phyloP scores from a whole-genome alignment of 2,329 filamentous ascomycete genomes.

The Fulvia fulva region DNA sequence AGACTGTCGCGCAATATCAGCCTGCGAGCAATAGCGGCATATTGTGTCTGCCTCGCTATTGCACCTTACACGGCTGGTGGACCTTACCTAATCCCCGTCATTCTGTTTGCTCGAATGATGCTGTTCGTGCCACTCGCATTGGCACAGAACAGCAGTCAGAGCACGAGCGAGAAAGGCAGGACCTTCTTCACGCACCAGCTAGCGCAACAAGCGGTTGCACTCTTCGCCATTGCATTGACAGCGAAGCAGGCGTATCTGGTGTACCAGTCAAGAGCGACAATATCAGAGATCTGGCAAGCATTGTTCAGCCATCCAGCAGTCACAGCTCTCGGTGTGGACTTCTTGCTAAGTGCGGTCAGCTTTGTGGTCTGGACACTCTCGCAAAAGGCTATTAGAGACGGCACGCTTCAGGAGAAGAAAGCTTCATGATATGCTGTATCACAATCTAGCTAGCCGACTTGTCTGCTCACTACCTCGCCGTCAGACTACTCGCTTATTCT shows the following conservation, averaged over 20 bases:
- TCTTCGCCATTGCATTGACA: conserved; percentile 10
- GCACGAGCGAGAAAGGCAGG: background rate
- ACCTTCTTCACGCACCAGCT: conserved; percentile 7
- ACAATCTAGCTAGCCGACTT: background rate
- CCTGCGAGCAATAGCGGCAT: conserved; percentile 10
- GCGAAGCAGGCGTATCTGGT: conserved; percentile 4
- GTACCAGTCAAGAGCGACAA: background rate
- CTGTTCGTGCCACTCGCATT: conserved; percentile 23
- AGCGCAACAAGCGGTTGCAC: conserved; percentile 7
- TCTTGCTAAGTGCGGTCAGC: conserved; percentile 22
- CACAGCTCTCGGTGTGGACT: conserved; percentile 29
- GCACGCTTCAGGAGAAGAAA: background rate
- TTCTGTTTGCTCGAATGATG: conserved; percentile 23
- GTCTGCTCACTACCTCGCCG: background rate
- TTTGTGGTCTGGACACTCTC: conserved; percentile 15
- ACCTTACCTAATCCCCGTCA: conserved; percentile 19
- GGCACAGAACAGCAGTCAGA: background rate
- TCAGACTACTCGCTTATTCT: conserved; percentile 8
- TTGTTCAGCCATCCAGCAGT: conserved; percentile 32
- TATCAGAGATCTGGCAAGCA: conserved; percentile 7
- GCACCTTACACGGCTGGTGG: conserved; percentile 2
- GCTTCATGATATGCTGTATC: background rate
- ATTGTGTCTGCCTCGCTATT: conserved; percentile 16
- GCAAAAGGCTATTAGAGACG: background rate
- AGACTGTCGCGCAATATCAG: background rate